phyloP scores from a whole-genome alignment of 805 yeast species.

The Komagataella kurtzmanii region DNA sequence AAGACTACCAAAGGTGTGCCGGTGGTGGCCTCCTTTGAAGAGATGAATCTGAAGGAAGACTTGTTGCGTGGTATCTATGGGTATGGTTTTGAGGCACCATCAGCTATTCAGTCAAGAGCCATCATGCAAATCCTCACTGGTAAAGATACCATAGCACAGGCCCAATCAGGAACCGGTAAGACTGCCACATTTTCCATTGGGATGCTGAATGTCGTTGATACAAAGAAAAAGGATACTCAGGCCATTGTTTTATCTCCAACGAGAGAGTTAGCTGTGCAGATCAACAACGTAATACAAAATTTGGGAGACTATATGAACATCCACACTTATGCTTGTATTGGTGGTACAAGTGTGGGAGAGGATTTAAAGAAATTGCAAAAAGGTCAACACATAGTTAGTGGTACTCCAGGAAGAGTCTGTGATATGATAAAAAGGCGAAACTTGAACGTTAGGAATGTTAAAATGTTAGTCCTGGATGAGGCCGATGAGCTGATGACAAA shows the following conservation, averaged over 20 bases:
- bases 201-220: constrained; percentile 47
- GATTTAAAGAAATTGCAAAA: constrained; percentile 74
- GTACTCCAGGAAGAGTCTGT: constrained; percentile 96
- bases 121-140: constrained; percentile 69
- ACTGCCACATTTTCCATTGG: constrained; percentile 82
- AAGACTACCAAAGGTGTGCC: constrained; percentile 45
- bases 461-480: constrained; percentile 94
- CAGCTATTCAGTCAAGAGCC: constrained; percentile 75
- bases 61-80: constrained; percentile 55
- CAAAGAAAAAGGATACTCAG: constrained; percentile 62
- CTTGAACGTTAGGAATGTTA: constrained; percentile 70
- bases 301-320: constrained; percentile 86
- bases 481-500: constrained; percentile 93
- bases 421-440: constrained; percentile 90
- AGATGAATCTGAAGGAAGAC: constrained; percentile 55
- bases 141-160: constrained; percentile 67
- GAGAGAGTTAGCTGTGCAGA: constrained; percentile 93
- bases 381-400: constrained; percentile 90
- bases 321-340: constrained; percentile 92
- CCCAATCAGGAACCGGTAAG: constrained; percentile 85
- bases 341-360: constrained; percentile 85
- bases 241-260: constrained; percentile 95
- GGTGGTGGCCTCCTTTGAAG: constrained; percentile 49
- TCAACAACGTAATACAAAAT: constrained; percentile 83
- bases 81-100: constrained; percentile 72